Conservation (phyloP, 129 eudicot species). For the Helianthus tuberosus region DNA sequence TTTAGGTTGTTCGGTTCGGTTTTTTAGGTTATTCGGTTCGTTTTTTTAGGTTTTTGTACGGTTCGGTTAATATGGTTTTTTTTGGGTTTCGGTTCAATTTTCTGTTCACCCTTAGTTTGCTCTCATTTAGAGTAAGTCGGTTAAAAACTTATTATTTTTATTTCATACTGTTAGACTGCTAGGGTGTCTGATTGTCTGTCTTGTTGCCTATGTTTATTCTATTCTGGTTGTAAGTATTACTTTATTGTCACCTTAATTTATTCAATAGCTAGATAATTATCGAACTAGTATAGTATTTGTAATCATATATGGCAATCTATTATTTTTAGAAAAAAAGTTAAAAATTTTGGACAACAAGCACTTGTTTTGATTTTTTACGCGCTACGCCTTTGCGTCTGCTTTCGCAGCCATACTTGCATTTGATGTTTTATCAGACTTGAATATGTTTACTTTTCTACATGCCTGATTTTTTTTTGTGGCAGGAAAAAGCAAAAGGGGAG, state of each 20-base stretch:
- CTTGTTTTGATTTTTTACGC: not conserved
- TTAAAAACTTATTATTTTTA: not conserved
- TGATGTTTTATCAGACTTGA: not conserved
- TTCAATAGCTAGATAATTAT: not conserved
- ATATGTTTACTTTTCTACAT: not conserved
- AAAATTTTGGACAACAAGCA: not conserved
- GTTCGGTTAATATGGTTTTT: too few species aligned
- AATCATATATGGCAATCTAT: not conserved
- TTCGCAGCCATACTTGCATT: not conserved
- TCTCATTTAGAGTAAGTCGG: not conserved
- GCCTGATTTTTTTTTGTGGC: not conserved
- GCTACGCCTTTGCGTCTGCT: not conserved
- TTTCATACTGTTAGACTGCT: not conserved
- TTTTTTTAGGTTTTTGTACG: too few species aligned
- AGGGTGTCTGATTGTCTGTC: not conserved
- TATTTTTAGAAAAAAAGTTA: not conserved
- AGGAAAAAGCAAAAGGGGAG: constrained; percentile 96
- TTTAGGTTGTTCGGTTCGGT: too few species aligned
- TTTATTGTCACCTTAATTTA: not conserved
- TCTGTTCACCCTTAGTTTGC: too few species aligned
- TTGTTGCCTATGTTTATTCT: constrained; percentile 1
- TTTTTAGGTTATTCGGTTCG: too few species aligned
- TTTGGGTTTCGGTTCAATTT: too few species aligned
- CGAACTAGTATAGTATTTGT: not conserved
- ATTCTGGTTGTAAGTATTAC: not conserved